Base-by-base conservation (phyloP, 2,329 filamentous ascomycete genomes). In the Thelonectria olida region DNA sequence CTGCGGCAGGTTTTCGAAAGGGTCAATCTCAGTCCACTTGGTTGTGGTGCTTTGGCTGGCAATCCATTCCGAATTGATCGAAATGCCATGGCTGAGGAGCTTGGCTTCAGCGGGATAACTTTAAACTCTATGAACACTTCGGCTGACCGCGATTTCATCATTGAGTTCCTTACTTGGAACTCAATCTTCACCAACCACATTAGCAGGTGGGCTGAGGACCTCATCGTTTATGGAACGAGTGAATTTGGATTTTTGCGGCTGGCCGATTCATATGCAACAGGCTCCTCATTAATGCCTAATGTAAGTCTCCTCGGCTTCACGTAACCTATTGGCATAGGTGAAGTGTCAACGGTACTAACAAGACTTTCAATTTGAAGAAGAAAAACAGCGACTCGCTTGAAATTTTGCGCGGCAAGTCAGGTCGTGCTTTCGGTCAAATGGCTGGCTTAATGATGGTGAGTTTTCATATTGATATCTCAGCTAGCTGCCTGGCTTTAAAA, bases 41-140 rank as follows among this genome's bases (percentile, higher is more conserved):
- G 92, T 28, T 90, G 87, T 62, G 91, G 91, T 67, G 92, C 92
- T 2, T 81, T 96, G 10, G 91, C 92, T 2, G 92, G 92, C 53
- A 96, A 96, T 77, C 87, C 90, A 0, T 96, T 96, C 78, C 84
- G 86, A 69, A 91, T 96, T 70, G 92, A 96, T 74, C 86, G 92
- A n/a, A 85, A 90, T 54, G 86, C 87, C 51, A 92, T 96, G 82
- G 90, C 92, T 5, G 81, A 88, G 75, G 92, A 96, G 78, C 86
- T 96, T 4, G 92, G 92, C 25, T 97, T 97, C 71, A 88, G 91
- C 4, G 87, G 87, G 4, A 78, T 95, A 22, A 81, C 91, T 58
- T 89, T 86, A 81, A 96, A 96, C 81, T 91, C 88, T 80, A 90
- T 96, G 86, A 86, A 86, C 57, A 89, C 87, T 41, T 90, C 93